Evolutionary conservation across 495 filamentous ascomycete species (phyloP).

Genomic region (Aspergillus nanangensis): DNA sequence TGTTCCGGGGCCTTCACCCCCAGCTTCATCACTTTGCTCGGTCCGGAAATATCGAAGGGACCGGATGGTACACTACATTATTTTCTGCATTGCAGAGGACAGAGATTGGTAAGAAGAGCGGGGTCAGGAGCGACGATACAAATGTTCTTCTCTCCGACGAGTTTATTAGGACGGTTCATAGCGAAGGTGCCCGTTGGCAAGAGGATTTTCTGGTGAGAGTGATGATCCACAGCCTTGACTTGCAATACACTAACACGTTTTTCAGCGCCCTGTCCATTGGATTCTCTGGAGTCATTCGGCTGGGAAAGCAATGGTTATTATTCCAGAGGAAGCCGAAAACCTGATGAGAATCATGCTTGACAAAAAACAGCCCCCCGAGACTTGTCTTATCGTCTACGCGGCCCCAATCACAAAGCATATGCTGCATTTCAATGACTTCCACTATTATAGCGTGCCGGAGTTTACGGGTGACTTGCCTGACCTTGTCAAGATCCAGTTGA

Average conservation of each 20-base stretch:
- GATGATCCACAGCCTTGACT: not conserved
- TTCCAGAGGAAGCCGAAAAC: conserved; percentile 51
- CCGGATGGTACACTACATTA: conserved; percentile 15
- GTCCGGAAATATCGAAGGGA: conserved; percentile 27
- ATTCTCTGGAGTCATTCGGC: conserved; percentile 33
- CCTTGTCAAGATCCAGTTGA: not conserved
- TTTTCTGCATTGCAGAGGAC: conserved; percentile 28
- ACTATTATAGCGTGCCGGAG: not conserved
- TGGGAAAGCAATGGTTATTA: conserved; percentile 44
- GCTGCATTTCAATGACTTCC: conserved; percentile 1
- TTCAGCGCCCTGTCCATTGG: conserved; percentile 45
- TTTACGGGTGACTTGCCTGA: not conserved
- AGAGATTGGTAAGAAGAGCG: conserved; percentile 30
- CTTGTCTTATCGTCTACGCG: conserved; percentile 8
- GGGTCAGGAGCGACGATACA: conserved; percentile 14
- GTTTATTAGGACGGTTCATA: conserved; percentile 32
- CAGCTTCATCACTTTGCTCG: conserved; percentile 32
- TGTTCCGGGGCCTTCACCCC: conserved; percentile 29
- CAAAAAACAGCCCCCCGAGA: not conserved
- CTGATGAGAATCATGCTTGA: no score
- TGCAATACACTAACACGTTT: not conserved
- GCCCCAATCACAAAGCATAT: conserved; percentile 7
- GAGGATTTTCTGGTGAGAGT: conserved; percentile 33
- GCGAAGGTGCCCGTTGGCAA: conserved; percentile 3
- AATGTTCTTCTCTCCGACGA: conserved; percentile 34